Conservation (phyloP, 1,139 yeast genomes). For the Sugiyamaella paludigena region DNA sequence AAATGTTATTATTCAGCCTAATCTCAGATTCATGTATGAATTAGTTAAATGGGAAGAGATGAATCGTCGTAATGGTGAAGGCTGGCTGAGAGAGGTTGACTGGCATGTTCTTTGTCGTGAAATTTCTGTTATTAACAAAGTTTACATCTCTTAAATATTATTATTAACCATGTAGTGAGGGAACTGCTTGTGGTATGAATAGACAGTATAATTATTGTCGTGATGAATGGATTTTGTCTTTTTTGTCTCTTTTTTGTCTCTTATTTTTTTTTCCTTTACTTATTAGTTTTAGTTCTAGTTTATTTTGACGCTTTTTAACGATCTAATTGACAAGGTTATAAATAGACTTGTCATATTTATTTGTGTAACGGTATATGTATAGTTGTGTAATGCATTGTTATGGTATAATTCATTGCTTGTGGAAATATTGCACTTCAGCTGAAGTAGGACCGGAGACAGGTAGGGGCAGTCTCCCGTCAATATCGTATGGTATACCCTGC, state of each 20-base stretch:
- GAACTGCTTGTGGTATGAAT: background rate
- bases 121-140: constrained; percentile 69
- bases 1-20: constrained; percentile 89
- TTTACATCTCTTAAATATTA: constrained; percentile 42
- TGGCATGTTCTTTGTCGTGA: constrained; percentile 92
- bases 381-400: constrained; percentile 3
- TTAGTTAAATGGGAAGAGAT: constrained; percentile 73
- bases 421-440: background rate
- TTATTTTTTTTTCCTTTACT: constrained; percentile 11
- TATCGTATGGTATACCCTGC: too few species aligned
- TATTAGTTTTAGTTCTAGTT: constrained; percentile 1
- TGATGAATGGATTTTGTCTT: too few species aligned
- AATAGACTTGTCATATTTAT: constrained; percentile 1
- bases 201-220: constrained; percentile 5
- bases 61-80: constrained; percentile 33
- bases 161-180: too few species aligned
- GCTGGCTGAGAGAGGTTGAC: constrained; percentile 66
- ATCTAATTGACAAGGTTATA: too few species aligned
- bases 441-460: too few species aligned
- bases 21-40: constrained; percentile 80
- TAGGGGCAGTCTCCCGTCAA: too few species aligned
- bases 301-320: background rate
- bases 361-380: background rate
- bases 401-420: background rate
- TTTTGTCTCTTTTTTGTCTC: constrained; percentile 4